Evolutionary conservation across 176 grass and related monocot genomes (phyloP).

Genomic region (Sorghum bicolor): Sorghum_bicolor_NCBIv3 NC_012879.2:6674501-6675000

Average conservation of each 20-base stretch:
- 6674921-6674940: conserved; percentile 28
- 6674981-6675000: conserved; percentile 27
- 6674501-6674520: conserved; percentile 61
- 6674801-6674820: conserved; percentile 36
- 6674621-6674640: conserved; percentile 61
- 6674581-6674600: conserved; percentile 62
- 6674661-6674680: conserved; percentile 57
- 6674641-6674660: conserved; percentile 49
- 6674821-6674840: conserved; percentile 53
- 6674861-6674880: conserved; percentile 43
- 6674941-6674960: conserved; percentile 48
- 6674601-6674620: conserved; percentile 57
- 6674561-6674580: conserved; percentile 67
- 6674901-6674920: conserved; percentile 18
- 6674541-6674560: conserved; percentile 60
- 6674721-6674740: conserved; percentile 29
- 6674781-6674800: neutral
- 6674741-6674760: neutral
- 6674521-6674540: conserved; percentile 55
- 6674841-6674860: conserved; percentile 60
- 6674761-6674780: neutral
- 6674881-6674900: conserved; percentile 23
- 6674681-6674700: conserved; percentile 64
- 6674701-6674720: conserved; percentile 60
- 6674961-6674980: conserved; percentile 39